Evolutionary conservation across 371 early-diverging fungal species (phyloP).

Genomic region (Haplosporangium sp.): DNA sequence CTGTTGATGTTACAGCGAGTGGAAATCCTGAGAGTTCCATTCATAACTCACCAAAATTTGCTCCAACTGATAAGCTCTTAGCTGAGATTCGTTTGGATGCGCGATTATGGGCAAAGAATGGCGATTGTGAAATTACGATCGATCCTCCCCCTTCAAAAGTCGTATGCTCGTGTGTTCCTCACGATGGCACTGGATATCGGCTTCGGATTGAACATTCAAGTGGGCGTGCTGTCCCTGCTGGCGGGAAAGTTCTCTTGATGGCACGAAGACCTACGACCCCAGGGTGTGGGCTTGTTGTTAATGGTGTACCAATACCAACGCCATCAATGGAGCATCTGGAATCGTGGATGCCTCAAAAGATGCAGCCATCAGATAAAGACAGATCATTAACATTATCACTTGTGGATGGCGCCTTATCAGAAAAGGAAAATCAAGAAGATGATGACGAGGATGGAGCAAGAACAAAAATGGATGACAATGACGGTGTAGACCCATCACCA

Average conservation of each 20-base stretch:
- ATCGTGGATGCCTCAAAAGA: slow-evolving; percentile 24
- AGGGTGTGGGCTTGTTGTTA: slow-evolving; percentile 47
- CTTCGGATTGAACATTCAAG: slow-evolving; percentile 65
- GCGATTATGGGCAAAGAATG: slow-evolving; percentile 56
- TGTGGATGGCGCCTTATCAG: slow-evolving; percentile 29
- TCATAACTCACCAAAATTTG: slow-evolving; percentile 33
- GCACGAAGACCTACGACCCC: slow-evolving; percentile 54
- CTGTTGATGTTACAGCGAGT: slow-evolving; percentile 20
- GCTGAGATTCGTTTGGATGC: slow-evolving; percentile 65
- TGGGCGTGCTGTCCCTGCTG: slow-evolving; percentile 64
- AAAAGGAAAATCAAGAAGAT: slow-evolving; percentile 31
- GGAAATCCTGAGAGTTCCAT: slow-evolving; percentile 16
- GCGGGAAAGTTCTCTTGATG: slow-evolving; percentile 64
- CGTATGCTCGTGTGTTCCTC: slow-evolving; percentile 46
- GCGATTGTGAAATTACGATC: slow-evolving; percentile 62
- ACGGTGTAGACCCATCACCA: not conserved
- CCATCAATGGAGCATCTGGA: slow-evolving; percentile 43
- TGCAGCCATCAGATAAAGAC: slow-evolving; percentile 20
- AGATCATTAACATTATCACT: slow-evolving; percentile 15
- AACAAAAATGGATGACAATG: not conserved
- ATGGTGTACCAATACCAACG: slow-evolving; percentile 48
- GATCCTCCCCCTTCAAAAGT: slow-evolving; percentile 70
- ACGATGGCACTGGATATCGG: slow-evolving; percentile 65
- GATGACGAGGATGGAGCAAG: slow-evolving; percentile 19
- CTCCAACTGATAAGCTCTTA: slow-evolving; percentile 44